phyloP scores from a whole-genome alignment of 768 basidiomycete genomes.

The Pleurotus ostreatus region DNA sequence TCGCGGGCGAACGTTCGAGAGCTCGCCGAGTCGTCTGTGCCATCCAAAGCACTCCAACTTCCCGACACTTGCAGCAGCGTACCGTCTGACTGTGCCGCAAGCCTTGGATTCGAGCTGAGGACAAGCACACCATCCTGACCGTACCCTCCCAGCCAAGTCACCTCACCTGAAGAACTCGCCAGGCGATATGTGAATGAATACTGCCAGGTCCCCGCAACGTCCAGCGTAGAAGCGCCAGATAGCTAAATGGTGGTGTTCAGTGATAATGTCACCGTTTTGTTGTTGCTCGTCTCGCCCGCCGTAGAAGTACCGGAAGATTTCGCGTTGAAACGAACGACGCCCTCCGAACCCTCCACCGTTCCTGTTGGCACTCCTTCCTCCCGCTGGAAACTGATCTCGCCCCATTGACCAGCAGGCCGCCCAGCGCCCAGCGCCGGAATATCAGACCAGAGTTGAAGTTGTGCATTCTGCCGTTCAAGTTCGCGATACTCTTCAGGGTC shows the following conservation, averaged over 20 bases:
- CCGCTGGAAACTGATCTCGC: constrained; percentile 13
- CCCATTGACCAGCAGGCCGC: constrained; percentile 25
- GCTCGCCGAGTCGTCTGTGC: no score
- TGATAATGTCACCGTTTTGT: background rate
- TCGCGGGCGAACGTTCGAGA: no score
- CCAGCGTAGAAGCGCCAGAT: constrained; percentile 35
- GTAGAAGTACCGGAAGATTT: background rate
- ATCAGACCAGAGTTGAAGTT: constrained; percentile 43
- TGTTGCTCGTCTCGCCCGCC: background rate
- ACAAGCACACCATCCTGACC: constrained; percentile 38
- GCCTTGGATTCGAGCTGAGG: constrained; percentile 19
- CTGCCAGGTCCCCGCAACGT: constrained; percentile 6
- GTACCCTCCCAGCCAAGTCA: constrained; percentile 43
- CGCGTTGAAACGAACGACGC: background rate
- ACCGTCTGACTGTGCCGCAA: background rate
- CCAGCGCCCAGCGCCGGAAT: constrained; percentile 19
- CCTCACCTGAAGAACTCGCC: constrained; percentile 35
- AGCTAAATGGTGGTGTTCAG: constrained; percentile 50
- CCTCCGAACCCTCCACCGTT: background rate
- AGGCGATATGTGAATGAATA: constrained; percentile 50
- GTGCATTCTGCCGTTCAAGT: constrained; percentile 24
- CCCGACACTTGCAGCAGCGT: no score
- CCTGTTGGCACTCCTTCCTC: background rate
- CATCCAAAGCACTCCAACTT: no score
- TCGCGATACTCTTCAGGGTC: constrained; percentile 21